Percentiles rank a stretch among this genome's conserved stretches.
These are phyloP conservation scores for Flaveria bidentis DNA, from an alignment of 129 eudicot species.

Conservation along the genomic window DNA sequence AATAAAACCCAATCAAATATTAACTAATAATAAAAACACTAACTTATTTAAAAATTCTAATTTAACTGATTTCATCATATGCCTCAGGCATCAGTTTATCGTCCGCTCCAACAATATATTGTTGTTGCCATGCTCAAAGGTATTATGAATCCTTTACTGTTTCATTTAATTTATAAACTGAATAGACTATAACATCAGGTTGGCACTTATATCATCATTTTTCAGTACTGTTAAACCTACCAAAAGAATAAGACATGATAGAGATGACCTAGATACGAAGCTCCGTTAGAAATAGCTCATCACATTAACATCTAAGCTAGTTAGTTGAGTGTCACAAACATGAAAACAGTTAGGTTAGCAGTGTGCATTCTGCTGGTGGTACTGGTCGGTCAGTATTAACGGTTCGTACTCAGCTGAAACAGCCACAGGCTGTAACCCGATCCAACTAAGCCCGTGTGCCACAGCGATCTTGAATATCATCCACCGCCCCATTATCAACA, in stretches of 20 bases:
- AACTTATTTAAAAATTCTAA: too few relatives aligned
- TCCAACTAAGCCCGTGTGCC: conserved; percentile 42
- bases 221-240: conserved; percentile 15
- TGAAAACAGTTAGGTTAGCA: conserved; percentile 21
- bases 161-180: too few relatives aligned
- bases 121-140: too few relatives aligned
- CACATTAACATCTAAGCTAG: conserved; percentile 4
- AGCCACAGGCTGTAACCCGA: conserved; percentile 32
- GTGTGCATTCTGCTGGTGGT: conserved; percentile 29
- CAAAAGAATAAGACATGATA: neutral
- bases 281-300: neutral
- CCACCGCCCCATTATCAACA: conserved; percentile 33
- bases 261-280: neutral
- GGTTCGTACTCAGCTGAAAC: neutral
- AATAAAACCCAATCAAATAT: too few relatives aligned
- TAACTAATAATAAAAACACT: too few relatives aligned
- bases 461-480: conserved; percentile 37
- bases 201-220: neutral
- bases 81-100: too few relatives aligned
- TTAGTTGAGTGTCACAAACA: neutral
- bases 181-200: too few relatives aligned
- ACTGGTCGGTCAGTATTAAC: neutral
- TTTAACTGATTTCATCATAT: too few relatives aligned
- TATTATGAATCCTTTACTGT: too few relatives aligned
- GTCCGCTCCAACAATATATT: too few relatives aligned